Conservation (phyloP, 345 rosid species). For the Syzygium jambos region DNA sequence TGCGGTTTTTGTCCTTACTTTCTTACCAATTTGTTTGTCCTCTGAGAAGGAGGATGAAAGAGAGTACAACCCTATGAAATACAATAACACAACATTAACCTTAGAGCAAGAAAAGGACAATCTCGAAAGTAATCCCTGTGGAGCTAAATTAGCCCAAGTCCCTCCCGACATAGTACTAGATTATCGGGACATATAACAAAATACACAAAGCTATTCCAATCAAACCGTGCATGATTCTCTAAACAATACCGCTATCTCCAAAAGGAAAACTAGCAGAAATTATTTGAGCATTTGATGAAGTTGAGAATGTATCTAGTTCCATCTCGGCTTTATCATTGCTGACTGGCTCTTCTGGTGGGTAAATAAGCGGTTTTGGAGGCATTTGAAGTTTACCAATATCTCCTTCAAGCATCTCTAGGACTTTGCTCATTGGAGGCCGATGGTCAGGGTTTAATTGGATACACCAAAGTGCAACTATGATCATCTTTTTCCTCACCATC, state of each 20-base stretch:
- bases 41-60: not conserved
- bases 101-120: not conserved
- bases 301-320: not conserved
- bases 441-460: not conserved
- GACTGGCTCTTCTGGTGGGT: rapidly evolving
- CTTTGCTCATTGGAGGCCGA: not conserved
- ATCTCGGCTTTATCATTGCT: rapidly evolving
- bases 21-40: too few relatives aligned
- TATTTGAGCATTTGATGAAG: rapidly evolving
- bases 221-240: not conserved
- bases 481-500: not conserved
- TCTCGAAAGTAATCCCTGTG: not conserved
- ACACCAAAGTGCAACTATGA: not conserved
- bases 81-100: not conserved
- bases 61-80: not conserved
- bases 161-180: not conserved
- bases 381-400: not conserved
- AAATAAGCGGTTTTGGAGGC: not conserved
- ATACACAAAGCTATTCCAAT: not conserved
- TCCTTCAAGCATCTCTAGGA: not conserved
- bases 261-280: not conserved
- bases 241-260: not conserved
- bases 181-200: not conserved
- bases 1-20: too few relatives aligned
- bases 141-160: not conserved